phyloP scores from a whole-genome alignment of 345 rosid genomes.

The Ceriops tagal region DNA sequence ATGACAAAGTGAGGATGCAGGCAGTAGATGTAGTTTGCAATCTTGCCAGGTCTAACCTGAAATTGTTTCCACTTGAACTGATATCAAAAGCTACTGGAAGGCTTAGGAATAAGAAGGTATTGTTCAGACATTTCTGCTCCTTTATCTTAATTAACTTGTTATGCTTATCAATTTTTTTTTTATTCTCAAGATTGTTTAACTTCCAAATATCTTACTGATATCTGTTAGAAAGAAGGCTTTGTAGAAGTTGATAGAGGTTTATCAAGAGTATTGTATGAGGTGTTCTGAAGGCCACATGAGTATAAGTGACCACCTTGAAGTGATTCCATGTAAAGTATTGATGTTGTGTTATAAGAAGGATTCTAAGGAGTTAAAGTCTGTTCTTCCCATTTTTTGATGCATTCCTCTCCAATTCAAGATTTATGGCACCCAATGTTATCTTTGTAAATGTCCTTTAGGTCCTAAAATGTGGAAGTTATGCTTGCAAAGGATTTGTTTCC shows the following conservation, averaged over 20 bases:
- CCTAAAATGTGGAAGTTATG: constrained; percentile 68
- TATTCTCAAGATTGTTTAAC: not conserved
- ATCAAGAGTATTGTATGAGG: constrained; percentile 71
- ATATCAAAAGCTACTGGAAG: constrained; percentile 68
- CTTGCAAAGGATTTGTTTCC: constrained; percentile 79
- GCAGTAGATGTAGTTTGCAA: constrained; percentile 78
- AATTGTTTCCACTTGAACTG: constrained; percentile 45
- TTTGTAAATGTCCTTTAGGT: constrained; percentile 38
- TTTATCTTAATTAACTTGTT: not conserved
- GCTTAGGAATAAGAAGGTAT: constrained; percentile 93
- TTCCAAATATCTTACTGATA: constrained; percentile 34
- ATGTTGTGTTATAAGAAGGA: constrained; percentile 78
- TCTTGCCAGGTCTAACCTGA: constrained; percentile 55
- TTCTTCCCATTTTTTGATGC: constrained; percentile 19
- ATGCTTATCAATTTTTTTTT: not conserved
- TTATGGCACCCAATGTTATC: not conserved
- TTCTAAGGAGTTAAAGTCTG: constrained; percentile 73
- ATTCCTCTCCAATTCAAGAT: not conserved
- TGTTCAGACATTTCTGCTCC: constrained; percentile 2
- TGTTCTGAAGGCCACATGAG: constrained; percentile 28
- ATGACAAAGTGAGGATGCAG: constrained; percentile 75
- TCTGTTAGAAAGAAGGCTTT: constrained; percentile 84
- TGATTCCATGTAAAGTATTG: constrained; percentile 78
- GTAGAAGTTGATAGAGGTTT: constrained; percentile 71
- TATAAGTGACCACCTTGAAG: constrained; percentile 59